These are phyloP conservation scores for Nitzschia inconspicua DNA, from an alignment of 108 stramenopile species.

Conservation along the genomic window DNA sequence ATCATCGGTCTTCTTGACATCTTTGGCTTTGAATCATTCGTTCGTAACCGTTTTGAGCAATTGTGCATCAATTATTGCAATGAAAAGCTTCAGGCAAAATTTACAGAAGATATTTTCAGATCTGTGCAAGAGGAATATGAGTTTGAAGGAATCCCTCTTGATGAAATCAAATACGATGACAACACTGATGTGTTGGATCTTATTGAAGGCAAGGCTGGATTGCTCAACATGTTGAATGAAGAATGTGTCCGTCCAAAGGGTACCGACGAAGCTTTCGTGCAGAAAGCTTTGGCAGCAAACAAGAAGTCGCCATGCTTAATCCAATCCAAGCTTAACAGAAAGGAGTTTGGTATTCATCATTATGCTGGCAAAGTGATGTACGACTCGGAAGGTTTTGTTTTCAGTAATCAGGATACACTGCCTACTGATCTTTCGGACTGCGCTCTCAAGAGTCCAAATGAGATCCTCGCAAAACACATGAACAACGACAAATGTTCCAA, in stretches of 20 bases:
- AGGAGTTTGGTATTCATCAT: constrained; percentile 89
- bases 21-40: constrained; percentile 96
- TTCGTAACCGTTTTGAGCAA: constrained; percentile 86
- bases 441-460: constrained; percentile 55
- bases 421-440: constrained; percentile 71
- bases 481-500: constrained; percentile 34
- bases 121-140: constrained; percentile 90
- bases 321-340: constrained; percentile 40
- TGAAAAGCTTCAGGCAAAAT: constrained; percentile 91
- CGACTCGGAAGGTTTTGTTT: constrained; percentile 80
- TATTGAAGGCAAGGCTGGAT: constrained; percentile 91
- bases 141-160: constrained; percentile 88
- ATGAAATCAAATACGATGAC: constrained; percentile 88
- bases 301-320: constrained; percentile 56
- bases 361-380: constrained; percentile 94
- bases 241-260: constrained; percentile 94
- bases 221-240: constrained; percentile 92
- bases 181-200: constrained; percentile 90
- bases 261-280: constrained; percentile 77
- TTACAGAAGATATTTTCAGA: constrained; percentile 89
- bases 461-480: constrained; percentile 47
- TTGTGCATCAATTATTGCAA: constrained; percentile 95
- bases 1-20: constrained; percentile 95
- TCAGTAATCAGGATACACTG: constrained; percentile 87
- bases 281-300: constrained; percentile 63